Conservation (phyloP, 495 filamentous ascomycete genomes). For the Aspergillus heteromorphus region DNA sequence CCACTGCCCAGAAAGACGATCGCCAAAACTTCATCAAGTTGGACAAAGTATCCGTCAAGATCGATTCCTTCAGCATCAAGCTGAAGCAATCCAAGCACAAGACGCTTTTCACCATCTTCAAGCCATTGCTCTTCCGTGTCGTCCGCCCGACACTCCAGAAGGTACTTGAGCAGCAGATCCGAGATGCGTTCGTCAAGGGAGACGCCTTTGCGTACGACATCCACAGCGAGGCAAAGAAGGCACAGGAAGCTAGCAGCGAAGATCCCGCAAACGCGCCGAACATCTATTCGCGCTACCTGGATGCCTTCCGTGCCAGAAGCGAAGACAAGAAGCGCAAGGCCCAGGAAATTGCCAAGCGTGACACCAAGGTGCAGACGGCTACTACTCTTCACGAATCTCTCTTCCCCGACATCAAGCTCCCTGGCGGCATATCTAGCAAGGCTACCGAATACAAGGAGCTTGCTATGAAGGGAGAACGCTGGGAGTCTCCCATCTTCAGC, state of each 20-base stretch:
- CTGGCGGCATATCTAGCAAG: conserved; percentile 88
- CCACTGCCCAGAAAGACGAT: conserved; percentile 72
- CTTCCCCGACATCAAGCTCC: conserved; percentile 81
- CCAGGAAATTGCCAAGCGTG: conserved; percentile 47
- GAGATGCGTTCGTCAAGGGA: conserved; percentile 63
- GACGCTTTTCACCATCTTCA: conserved; percentile 79
- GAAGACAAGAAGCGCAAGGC: conserved; percentile 70
- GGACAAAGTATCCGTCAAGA: conserved; percentile 76
- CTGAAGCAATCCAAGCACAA: conserved; percentile 93
- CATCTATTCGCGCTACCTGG: conserved; percentile 80
- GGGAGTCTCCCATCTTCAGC: conserved; percentile 91
- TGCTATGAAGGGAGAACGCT: conserved; percentile 81
- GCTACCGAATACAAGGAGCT: conserved; percentile 91
- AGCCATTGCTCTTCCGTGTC: conserved; percentile 78
- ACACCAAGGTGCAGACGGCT: conserved; percentile 71
- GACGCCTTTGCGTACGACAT: conserved; percentile 69
- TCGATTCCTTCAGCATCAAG: conserved; percentile 85
- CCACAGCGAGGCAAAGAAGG: conserved; percentile 75
- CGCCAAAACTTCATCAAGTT: conserved; percentile 86
- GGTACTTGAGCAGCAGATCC: conserved; percentile 82
- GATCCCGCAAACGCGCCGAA: conserved; percentile 75
- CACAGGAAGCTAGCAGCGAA: conserved; percentile 56
- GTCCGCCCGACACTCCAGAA: conserved; percentile 80
- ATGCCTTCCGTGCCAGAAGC: conserved; percentile 67
- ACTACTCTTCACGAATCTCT: conserved; percentile 86